phyloP scores from a whole-genome alignment of 192 early-diverging fungal genomes.

The Obelidium mucronatum region DNA sequence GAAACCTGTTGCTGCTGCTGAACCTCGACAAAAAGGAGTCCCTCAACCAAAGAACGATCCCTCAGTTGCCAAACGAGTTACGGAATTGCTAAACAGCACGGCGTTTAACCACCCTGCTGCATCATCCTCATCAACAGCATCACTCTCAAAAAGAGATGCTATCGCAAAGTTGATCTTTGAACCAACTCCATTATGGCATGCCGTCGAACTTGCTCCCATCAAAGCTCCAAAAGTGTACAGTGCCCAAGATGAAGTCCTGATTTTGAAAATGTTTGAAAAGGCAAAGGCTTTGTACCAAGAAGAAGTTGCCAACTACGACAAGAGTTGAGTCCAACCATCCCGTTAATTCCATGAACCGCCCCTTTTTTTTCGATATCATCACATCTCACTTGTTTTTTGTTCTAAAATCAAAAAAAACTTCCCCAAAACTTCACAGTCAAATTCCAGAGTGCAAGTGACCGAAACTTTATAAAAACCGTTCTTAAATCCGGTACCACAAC shows the following conservation, averaged over 20 bases:
- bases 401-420: slow-evolving; percentile 25
- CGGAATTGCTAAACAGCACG: background rate
- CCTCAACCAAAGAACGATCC: slow-evolving; percentile 47
- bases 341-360: background rate
- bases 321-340: slow-evolving; percentile 31
- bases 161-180: slow-evolving; percentile 31
- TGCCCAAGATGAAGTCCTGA: slow-evolving; percentile 30
- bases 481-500: slow-evolving; percentile 90
- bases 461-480: slow-evolving; percentile 85
- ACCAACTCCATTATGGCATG: slow-evolving; percentile 44
- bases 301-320: slow-evolving; percentile 65
- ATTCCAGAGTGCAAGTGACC: slow-evolving; percentile 78
- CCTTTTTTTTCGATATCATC: background rate
- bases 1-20: slow-evolving; percentile 8
- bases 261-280: slow-evolving; percentile 41
- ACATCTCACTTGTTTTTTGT: background rate
- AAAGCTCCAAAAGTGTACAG: slow-evolving; percentile 13
- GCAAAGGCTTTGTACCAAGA: slow-evolving; percentile 70
- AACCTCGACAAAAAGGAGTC: slow-evolving; percentile 32
- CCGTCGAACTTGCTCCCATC: slow-evolving; percentile 37
- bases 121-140: background rate
- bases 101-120: background rate
- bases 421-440: slow-evolving; percentile 28
- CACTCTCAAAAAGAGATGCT: background rate
- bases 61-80: slow-evolving; percentile 39